These are phyloP conservation scores for Cicer bijugum DNA, from an alignment of 306 rosid genomes.

Conservation along the genomic window DNA sequence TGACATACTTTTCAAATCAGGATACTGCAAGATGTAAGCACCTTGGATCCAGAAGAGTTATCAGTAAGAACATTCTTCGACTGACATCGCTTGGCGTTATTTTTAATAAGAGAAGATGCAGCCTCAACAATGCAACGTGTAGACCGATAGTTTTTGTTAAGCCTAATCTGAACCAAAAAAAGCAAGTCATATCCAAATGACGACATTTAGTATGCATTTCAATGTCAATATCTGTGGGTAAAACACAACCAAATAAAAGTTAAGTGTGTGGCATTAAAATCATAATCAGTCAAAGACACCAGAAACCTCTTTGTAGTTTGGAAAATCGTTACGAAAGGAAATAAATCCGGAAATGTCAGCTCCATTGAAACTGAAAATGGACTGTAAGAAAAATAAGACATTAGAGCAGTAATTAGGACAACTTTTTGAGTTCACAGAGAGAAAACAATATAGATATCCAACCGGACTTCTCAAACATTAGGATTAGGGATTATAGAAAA, in stretches of 20 bases:
- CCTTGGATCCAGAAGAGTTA: constrained; percentile 88
- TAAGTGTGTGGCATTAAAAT: constrained; percentile 36
- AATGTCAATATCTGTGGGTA: constrained; percentile 10
- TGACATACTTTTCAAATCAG: constrained; percentile 19
- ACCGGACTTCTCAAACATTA: constrained; percentile 21
- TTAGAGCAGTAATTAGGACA: constrained; percentile 33
- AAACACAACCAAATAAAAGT: constrained; percentile 8
- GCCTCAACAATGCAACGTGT: constrained; percentile 91
- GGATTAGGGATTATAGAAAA: not conserved
- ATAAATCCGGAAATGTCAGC: constrained; percentile 90
- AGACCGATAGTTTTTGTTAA: constrained; percentile 91
- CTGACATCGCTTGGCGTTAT: constrained; percentile 74
- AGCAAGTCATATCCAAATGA: constrained; percentile 31
- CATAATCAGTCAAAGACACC: constrained; percentile 38
- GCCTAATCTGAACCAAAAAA: constrained; percentile 68
- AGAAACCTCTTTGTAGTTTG: constrained; percentile 81
- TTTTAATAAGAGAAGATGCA: constrained; percentile 82
- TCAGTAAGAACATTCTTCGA: constrained; percentile 78
- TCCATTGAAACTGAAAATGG: constrained; percentile 98
- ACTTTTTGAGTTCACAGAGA: constrained; percentile 10
- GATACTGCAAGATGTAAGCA: constrained; percentile 43
- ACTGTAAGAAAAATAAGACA: constrained; percentile 57
- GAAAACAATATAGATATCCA: constrained; percentile 38
- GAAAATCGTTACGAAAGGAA: constrained; percentile 82
- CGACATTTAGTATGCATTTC: constrained; percentile 23